These are phyloP conservation scores for Taxawa tesnikishii DNA, from an alignment of 2,329 filamentous ascomycete genomes.

Conservation along the genomic window DNA sequence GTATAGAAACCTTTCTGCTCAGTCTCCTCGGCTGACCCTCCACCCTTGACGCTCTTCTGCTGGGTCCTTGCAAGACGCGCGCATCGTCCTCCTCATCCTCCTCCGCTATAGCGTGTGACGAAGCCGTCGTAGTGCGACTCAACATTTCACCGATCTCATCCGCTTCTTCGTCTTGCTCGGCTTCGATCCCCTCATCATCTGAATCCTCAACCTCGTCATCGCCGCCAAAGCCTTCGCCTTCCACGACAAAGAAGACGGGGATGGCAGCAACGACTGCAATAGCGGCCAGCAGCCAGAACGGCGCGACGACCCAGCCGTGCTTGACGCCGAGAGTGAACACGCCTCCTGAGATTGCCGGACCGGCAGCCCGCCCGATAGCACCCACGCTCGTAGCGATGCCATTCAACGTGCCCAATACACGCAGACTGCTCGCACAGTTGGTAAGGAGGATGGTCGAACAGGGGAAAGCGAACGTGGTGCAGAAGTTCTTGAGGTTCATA, in stretches of 20 bases:
- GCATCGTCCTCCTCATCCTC: slow-evolving; percentile 10
- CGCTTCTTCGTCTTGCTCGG: slow-evolving; percentile 13
- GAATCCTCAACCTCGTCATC: slow-evolving; percentile 20
- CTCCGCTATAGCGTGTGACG: slow-evolving; percentile 12
- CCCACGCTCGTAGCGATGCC: slow-evolving; percentile 77
- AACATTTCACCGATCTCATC: slow-evolving; percentile 28
- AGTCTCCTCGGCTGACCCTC: slow-evolving; percentile 16
- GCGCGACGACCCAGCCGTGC: slow-evolving; percentile 61
- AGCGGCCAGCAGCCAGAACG: slow-evolving; percentile 66
- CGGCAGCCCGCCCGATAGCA: slow-evolving; percentile 66
- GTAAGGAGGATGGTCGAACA: slow-evolving; percentile 83
- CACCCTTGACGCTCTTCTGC: slow-evolving; percentile 4
- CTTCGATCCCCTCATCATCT: slow-evolving; percentile 20
- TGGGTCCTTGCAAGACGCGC: neutral
- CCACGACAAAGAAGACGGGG: slow-evolving; percentile 60
- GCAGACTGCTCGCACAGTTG: slow-evolving; percentile 65
- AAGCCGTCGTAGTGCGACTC: slow-evolving; percentile 18
- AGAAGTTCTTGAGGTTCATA: slow-evolving; percentile 62
- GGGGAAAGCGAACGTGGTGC: slow-evolving; percentile 76
- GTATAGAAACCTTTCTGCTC: slow-evolving; percentile 27
- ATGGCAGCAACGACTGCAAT: slow-evolving; percentile 55
- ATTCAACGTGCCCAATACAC: slow-evolving; percentile 77
- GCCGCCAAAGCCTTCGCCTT: slow-evolving; percentile 55
- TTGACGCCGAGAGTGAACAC: slow-evolving; percentile 68
- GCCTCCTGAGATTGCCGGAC: slow-evolving; percentile 61